Evolutionary conservation across 305 asterid species (phyloP).

Genomic region (Nicotiana rustica): DNA sequence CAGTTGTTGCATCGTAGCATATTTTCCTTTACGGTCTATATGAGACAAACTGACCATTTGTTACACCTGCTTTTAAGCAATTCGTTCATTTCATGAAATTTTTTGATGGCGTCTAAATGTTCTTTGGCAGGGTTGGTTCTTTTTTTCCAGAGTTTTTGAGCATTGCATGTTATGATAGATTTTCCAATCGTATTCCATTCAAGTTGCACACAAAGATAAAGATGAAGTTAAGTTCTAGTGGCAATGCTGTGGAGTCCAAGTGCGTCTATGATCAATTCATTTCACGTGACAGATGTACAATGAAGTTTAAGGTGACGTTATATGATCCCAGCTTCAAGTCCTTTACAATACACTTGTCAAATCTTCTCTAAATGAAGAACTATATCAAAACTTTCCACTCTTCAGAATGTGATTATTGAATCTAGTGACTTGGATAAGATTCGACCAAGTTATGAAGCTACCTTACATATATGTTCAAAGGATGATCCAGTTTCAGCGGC

Average conservation of each 20-base stretch:
- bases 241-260: constrained; percentile 37
- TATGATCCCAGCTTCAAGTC: constrained; percentile 3
- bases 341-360: constrained; percentile 9
- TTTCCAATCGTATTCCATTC: constrained; percentile 51
- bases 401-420: constrained; percentile 52
- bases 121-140: constrained; percentile 64
- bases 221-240: constrained; percentile 43
- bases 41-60: not conserved
- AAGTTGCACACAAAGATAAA: constrained; percentile 43
- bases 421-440: constrained; percentile 54
- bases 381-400: constrained; percentile 34
- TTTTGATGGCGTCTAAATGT: constrained; percentile 27
- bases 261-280: not conserved
- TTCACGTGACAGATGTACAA: constrained; percentile 39
- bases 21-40: too few species aligned
- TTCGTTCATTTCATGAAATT: not conserved
- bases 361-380: constrained; percentile 31
- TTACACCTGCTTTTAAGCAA: constrained; percentile 16
- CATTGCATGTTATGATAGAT: constrained; percentile 61
- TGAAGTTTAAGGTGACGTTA: constrained; percentile 53
- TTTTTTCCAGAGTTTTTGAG: constrained; percentile 43
- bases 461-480: constrained; percentile 46
- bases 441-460: constrained; percentile 62
- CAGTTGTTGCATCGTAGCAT: too few species aligned
- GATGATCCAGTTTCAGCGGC: constrained; percentile 50